Evolutionary conservation across 1,139 yeast species (phyloP), one percentile per base, ranked within the genome.

Genomic region (Nakaseomyces nivariensis): DNA sequence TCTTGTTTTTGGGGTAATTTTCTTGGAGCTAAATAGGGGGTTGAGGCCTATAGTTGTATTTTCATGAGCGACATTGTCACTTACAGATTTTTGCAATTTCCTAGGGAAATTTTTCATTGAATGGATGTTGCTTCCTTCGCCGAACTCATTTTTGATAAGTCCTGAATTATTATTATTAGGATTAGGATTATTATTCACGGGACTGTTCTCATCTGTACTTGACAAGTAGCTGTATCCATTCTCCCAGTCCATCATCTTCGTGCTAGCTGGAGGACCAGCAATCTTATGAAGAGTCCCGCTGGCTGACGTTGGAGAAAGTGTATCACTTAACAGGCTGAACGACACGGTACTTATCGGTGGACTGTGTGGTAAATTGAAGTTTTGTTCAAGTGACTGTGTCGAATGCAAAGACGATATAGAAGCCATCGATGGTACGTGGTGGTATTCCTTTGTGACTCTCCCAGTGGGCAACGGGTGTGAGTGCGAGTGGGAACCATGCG

Each of bases 371-470:
- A 61, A 49, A 10, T 56, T 48, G 45, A 62, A 52, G 41, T 58
- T 60, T 37, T 61, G 64, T 33, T 62, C 66, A 13, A 63, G 49
- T 4, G 67, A 63, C 37, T 62, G 64, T 13, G 64, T 55, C 8
- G 67, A 63, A 27, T 62, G 64, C 22, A 63, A 49, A 1, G 67
- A 63, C 3, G 66, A 61, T 11, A 62, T 54, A 5, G 67, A 60
- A 1, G 61, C 61, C 44, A 59, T 52, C 11, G 64, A 57, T 24
- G 62, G 58, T 3, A 59, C 62, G 46, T 60, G 62, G 25, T 58
- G 63, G 40, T 58, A 60, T n/a, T 61, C 63, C 48, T 62, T 62
- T 8, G 61, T 54, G n/a, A 62, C 56, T 48, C 59, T 61, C 27
- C 66, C 67, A 22, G 47, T 48, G 33, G 34, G 33, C 11, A 41